Evolutionary conservation across 2,329 filamentous ascomycete genomes (phyloP), one percentile per base, ranked within the genome.

Genomic region (Claviceps cyperi): DNA sequence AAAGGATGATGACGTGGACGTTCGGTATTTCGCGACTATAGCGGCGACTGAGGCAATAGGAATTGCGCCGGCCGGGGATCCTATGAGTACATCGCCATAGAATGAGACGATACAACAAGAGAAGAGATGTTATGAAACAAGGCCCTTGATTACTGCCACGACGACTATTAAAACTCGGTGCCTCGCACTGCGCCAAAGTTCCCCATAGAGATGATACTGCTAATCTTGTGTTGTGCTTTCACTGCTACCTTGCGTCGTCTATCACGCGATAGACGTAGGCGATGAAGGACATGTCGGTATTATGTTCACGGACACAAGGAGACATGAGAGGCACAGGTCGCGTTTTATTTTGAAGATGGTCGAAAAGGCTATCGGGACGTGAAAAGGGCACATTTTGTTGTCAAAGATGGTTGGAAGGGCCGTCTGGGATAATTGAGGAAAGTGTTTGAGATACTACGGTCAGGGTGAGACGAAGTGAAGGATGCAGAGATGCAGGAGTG

Each of bases 1-100:
- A 74, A 86, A 91, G 71, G 92, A 98, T 65, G 87, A 94, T 57
- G 92, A 98, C 70, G 91, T 97, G 59, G 92, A 98, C 70, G 92
- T 98, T 62, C 82, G 92, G 67, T 98, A 91, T 74, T 98, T 95
- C 70, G 92, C 92, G 56, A 94, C 89, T 54, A 94, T 87, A 56
- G 91, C 92, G 46, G 83, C 84, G 53, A 81, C 78, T 66, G 70
- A 69, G 48, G 75, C 76, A 51, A 69, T 70, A 46, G 74, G 72
- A 43, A 58, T 63, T 49, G 62, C 64, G 57, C 61, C 65, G 50
- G 69, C 71, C 51, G 75, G 75, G 52, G 77, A 80, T 59, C 77
- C 77, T 37, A 81, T 81, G 77, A 80, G 78, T 69, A 81, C 77
- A 59, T 79, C 76, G 65, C 77, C 77, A 71, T 80, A 80, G 73